phyloP scores from a whole-genome alignment of 129 eudicot genomes.

The Flaveria robusta region DNA sequence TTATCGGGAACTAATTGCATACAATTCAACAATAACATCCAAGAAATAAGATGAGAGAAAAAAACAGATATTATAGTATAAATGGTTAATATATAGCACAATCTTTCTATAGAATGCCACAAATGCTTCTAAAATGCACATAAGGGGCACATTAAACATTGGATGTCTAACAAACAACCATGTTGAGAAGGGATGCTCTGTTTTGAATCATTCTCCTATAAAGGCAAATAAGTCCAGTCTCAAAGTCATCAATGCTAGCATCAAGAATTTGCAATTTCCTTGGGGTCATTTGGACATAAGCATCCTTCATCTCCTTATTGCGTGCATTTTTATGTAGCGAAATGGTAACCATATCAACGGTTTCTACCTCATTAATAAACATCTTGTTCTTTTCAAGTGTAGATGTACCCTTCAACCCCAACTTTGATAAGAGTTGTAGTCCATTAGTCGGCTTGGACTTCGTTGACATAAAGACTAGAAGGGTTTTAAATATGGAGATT shows the following conservation, averaged over 20 bases:
- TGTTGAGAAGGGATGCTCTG: slow-evolving; percentile 31
- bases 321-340: neutral
- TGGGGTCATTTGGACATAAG: slow-evolving; percentile 5
- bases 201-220: slow-evolving; percentile 33
- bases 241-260: slow-evolving; percentile 19
- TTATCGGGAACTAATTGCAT: no score
- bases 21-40: no score
- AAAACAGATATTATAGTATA: no score
- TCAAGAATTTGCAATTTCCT: slow-evolving; percentile 23
- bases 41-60: no score
- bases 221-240: slow-evolving; percentile 6
- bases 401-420: slow-evolving; percentile 4
- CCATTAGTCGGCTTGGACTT: slow-evolving; percentile 12
- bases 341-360: slow-evolving; percentile 18
- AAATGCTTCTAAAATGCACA: slow-evolving; percentile 14
- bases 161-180: slow-evolving; percentile 27
- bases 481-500: slow-evolving; percentile 32
- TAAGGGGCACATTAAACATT: neutral
- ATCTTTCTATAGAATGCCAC: slow-evolving; percentile 7
- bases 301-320: slow-evolving; percentile 8
- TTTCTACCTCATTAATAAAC: slow-evolving; percentile 20
- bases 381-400: neutral
- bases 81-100: neutral
- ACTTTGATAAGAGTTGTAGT: slow-evolving; percentile 13
- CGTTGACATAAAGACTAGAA: slow-evolving; percentile 26